Evolutionary conservation across 2,329 filamentous ascomycete species (phyloP), one percentile per base, ranked within the genome.

Genomic region (Drechslerella coelobrocha): DNA sequence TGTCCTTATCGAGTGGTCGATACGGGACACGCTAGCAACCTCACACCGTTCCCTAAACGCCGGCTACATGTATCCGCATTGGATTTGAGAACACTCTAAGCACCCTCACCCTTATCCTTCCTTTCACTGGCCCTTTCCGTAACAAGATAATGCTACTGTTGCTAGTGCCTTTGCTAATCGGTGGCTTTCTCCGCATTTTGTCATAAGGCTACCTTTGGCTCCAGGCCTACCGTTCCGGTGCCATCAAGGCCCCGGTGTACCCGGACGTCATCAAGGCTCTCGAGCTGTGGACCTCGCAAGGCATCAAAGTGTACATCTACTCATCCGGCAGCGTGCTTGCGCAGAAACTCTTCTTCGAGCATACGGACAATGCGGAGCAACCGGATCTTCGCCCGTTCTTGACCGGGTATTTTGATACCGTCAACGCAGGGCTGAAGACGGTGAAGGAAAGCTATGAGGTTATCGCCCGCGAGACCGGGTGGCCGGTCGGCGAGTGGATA

Each of bases 311-410:
- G 73, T 85, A 89, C 75, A 92, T 94, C 76, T 94, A 92, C 80
- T 92, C 89, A 2, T 92, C 89, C 10, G 90, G 90, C 29, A 92
- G 89, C 21, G 88, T 93, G 4, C 83, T 88, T 19, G 90, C 90
- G 12, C 90, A 94, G 82, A 90, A 91, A 79, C 81, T 93, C 72
- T 83, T 93, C 73, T 93, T 93, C 79, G 82, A 83, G 69, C 86
- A 92, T 76, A 87, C 85, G 43, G 78, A 78, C 14, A 81, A 84
- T 72, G 82, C 84, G 6, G 79, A 83, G 68, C 82, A 82, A 17
- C 80, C 83, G n/a, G 85, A 91, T 77, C 78, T 90, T 75, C 84
- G 82, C 2, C 79, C 80, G 1, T 78, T 85, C 61, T 83, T 91
- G 66, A 81, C 81, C 47, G 87, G 83, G 74, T 91, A 86, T 83